phyloP scores from a whole-genome alignment of 305 asterid genomes.

The Fraxinus dipetala region DNA sequence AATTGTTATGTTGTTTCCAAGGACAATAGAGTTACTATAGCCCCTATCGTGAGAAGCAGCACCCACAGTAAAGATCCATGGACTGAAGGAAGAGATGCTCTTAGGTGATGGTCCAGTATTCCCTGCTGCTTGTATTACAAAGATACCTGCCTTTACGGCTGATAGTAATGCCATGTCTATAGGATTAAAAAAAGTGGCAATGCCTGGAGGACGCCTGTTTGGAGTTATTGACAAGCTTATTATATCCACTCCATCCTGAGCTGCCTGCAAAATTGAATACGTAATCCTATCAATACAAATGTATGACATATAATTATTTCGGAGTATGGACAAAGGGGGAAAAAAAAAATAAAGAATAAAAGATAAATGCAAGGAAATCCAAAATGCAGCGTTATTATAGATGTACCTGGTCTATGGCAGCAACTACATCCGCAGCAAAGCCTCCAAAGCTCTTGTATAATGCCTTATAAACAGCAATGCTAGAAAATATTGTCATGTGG shows the following conservation, averaged over 20 bases:
- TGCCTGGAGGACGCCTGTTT: slow-evolving; percentile 95
- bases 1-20: slow-evolving; percentile 81
- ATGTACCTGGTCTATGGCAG: slow-evolving; percentile 94
- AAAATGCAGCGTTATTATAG: not conserved
- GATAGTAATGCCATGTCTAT: slow-evolving; percentile 98
- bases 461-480: slow-evolving; percentile 94
- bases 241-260: slow-evolving; percentile 92
- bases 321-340: not conserved
- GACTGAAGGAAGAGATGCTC: slow-evolving; percentile 90
- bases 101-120: slow-evolving; percentile 96
- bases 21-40: slow-evolving; percentile 76
- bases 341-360: not conserved
- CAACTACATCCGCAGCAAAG: slow-evolving; percentile 99
- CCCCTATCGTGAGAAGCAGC: slow-evolving; percentile 90
- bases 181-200: slow-evolving; percentile 96
- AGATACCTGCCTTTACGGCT: slow-evolving; percentile 79
- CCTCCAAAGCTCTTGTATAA: slow-evolving; percentile 99
- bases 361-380: not conserved
- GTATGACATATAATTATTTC: not conserved
- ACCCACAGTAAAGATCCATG: slow-evolving; percentile 96
- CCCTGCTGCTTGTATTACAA: slow-evolving; percentile 97
- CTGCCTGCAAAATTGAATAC: slow-evolving; percentile 58
- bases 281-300: not conserved
- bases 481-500: slow-evolving; percentile 27
- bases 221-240: slow-evolving; percentile 97